Base-by-base conservation (phyloP, 352 stramenopile species). In the Globisporangium spinosum region DNA sequence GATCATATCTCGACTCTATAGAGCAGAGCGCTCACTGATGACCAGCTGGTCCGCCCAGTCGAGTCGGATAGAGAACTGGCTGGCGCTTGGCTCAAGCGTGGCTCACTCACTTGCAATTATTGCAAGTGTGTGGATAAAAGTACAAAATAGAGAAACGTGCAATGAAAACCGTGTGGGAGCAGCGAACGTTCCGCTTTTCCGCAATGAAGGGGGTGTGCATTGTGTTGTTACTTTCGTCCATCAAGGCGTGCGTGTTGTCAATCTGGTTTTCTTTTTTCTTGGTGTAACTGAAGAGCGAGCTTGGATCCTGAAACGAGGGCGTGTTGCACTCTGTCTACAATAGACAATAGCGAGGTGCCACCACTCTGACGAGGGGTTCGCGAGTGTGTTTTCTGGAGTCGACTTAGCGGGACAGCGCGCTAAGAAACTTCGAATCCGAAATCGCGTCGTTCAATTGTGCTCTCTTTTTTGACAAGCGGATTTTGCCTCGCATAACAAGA, bases 1-100 rank as follows among this genome's bases (percentile, higher is more conserved):
- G 29, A 32, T 32, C 29, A 32, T 32, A 32, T 32, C 29, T 32
- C 29, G 29, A 32, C 29, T 32, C 29, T 32, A 58, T 58, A 58
- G 53, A 58, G 53, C 38, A 58, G 53, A 58, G 53, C 38, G 53
- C 23, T 58, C 12, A 7, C 51, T 58, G 51, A 13, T 58, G 53
- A 58, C 53, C 25, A 58, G 53, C 53, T 58, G 53, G 27, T 3
- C 25, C 25, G 22, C 5, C 13, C 12, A 35, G 20, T 35, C 25
- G n/a, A 27, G 12, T 58, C 12, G 53, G 51, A 27, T 57, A 22
- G 51, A 57, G 9, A 57, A 57, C 51, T 57, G 47, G 47, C 43
- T 51, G 47, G 47, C n/a, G 4, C 12, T 15, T 43, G 35, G 35
- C 35, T 6, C 45, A 1, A 20, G 1, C 6, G 40, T 49, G 40